Evolutionary conservation across 495 filamentous ascomycete genomes (phyloP), one percentile per base, ranked within the genome.

Genomic region (Apiosordaria backusii): DNA sequence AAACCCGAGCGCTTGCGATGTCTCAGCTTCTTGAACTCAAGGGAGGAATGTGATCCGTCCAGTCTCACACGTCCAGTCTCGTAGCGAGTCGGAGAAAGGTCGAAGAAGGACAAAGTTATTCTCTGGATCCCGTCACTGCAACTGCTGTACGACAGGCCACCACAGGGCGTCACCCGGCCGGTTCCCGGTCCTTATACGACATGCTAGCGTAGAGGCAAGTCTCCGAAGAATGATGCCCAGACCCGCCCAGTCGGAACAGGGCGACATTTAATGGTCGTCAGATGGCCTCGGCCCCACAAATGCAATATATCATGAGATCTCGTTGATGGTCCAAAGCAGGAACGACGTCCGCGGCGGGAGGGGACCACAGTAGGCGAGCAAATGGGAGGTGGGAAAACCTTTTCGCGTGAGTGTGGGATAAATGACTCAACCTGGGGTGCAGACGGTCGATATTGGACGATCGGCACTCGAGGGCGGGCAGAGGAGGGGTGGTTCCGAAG

Each of bases 191-290:
- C 67, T 70, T 68, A 71, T 71, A 71, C 60, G 52, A 45, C 35
- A 45, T 45, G 10, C 35, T 45, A 15, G 35, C 35, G 35, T 45
- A 45, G 35, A 45, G 5, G 16, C 9, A 9, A 2, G 35, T 9
- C 4, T 45, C 35, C 35, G 35, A 45, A 15, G 1, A 45, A 15
- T 45, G 35, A 45, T 45, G 35, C 35, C 35, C 35, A 45, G 35
- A 45, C 13, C 53, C 57, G 65, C 62, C 66, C 60, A 71, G 69
- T 68, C 71, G 65, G 68, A 70, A 71, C 40, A 66, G 62, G 71
- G 69, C 69, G 63, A 68, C 19, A 27, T 63, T 60, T 45, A 45
- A 45, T 45, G 9, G 35, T 45, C 52, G 52, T 21, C 52, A 23
- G 52, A 55, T 21, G 52, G 52, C n/a, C 10, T 7, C 53, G 29